These are phyloP conservation scores for Clonostachys byssicola DNA, from an alignment of 2,329 filamentous ascomycete species.

Conservation along the genomic window DNA sequence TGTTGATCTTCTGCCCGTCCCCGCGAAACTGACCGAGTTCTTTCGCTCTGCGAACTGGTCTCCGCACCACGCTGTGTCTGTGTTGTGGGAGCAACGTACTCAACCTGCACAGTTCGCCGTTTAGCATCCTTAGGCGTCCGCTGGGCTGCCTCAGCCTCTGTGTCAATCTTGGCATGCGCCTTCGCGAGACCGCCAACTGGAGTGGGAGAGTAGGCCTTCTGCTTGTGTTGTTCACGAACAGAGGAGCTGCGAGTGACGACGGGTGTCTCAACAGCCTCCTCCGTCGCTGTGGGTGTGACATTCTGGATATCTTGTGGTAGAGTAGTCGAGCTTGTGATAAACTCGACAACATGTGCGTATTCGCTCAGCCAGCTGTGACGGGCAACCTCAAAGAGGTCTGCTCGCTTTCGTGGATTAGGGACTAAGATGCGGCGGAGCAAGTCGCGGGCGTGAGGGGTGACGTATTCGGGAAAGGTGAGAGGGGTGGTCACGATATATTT, in stretches of 20 bases:
- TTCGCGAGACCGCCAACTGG: conserved; percentile 61
- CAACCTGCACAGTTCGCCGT: conserved; percentile 90
- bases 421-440: conserved; percentile 90
- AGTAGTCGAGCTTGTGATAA: conserved; percentile 94
- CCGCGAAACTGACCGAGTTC: neutral
- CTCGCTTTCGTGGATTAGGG: conserved; percentile 88
- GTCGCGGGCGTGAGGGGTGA: conserved; percentile 93
- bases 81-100: conserved; percentile 90
- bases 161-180: conserved; percentile 72
- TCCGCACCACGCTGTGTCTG: conserved; percentile 70
- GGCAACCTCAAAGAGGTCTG: conserved; percentile 94
- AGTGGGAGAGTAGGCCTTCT: conserved; percentile 45
- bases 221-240: conserved; percentile 80
- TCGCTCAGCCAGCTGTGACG: conserved; percentile 98
- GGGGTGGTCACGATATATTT: conserved; percentile 99
- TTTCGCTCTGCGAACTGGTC: conserved; percentile 14
- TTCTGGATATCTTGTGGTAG: conserved; percentile 81
- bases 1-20: conserved; percentile 1
- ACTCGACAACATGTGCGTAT: conserved; percentile 92
- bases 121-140: conserved; percentile 82
- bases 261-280: conserved; percentile 53
- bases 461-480: conserved; percentile 96
- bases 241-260: conserved; percentile 81
- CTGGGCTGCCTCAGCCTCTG: conserved; percentile 49
- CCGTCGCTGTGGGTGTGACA: conserved; percentile 60